Evolutionary conservation across 2,329 filamentous ascomycete genomes (phyloP), one percentile per base, ranked within the genome.

Genomic region (Aureobasidium sp.): DNA sequence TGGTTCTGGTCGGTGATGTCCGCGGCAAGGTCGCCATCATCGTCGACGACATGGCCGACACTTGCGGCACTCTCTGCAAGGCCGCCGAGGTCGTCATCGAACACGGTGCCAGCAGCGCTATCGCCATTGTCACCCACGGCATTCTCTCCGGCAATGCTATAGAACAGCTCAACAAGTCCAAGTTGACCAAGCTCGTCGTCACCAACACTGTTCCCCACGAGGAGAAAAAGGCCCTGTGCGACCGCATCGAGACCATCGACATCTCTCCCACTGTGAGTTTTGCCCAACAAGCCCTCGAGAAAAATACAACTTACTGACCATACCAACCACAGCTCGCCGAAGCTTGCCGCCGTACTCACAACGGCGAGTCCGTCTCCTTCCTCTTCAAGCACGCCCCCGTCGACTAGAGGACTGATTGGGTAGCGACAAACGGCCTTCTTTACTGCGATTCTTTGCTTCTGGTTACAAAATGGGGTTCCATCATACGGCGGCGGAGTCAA

Each of bases 31-130:
- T 93, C 31, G 93, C 93, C 62, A 96, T 99, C 70, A 85, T 99
- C 51, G 93, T 99, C 50, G 93, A 97, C 73, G 93, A 97, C 73
- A 96, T 97, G 90, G 92, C 92, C 33, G 93, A 97, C 72, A 96
- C 93, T 4, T 96, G 92, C 73, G 91, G 91, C 66, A 96, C 90
- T 1, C 79, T 89, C 13, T 84, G 81, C 73, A 97, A 97, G 78
- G 94, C 92, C 2, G 94, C 93, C 17, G 86, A 90, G 61, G 93
- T 92, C 0, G 84, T 97, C 57, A 89, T 93, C 73, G 82, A 90
- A 68, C 87, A 96, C 69, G 90, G 90, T 33, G 93, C 94, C 1
- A 85, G 84, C 66, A 85, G 95, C 70, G 91, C 95, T 38, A 90
- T 95, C 64, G 94, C 94, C 25, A 95, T 97, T 66, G 94, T 97